Base-by-base conservation (phyloP, 805 yeast genomes). In the Lipomyces chichibuensis region DNA sequence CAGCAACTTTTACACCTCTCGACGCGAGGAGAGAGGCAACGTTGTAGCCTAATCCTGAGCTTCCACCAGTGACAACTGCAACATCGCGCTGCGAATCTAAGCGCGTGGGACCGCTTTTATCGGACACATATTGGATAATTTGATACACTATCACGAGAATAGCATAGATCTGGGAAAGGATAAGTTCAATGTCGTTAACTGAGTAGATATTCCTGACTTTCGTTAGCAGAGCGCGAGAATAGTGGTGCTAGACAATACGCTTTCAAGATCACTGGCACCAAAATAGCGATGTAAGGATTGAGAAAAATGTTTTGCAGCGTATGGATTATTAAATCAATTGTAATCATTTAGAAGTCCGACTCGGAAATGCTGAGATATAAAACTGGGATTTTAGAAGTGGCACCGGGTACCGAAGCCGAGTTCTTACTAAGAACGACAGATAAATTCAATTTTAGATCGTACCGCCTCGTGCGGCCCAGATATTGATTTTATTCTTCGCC, bases 51-150 rank as follows among this genome's bases (percentile, higher is more conserved):
- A 94, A 80, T 0, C 98, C 98, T 0, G 86, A 80, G 2, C 84
- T 75, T 0, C 98, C 98, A 0, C 98, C 98, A 0, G 98, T 93
- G 25, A 94, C 80, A 3, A 92, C 77, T 0, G 87, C 89, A 11
- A 89, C 80, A 73, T 91, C 96, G 11, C 80, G 77, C 49, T 13
- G 33, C 0, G n/a, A 17, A 20, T 66, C 66, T 17, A 62, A 39
- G 8, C 35, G 51, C 4, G 53, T 3, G 3, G 35, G 29, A 13
- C 63, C 49, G 20, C 61, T 25, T 17, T 37, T 49, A 39, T 56
- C 57, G n/a, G 29, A 4, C 13, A 67, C 17, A 2, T 46, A 46
- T 23, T 46, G 59, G n/a, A 55, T 20, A 35, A 67, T 62, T 32
- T 59, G 64, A 51, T 53, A 59, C 17, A 53, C 27, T 5, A 67